phyloP scores from a whole-genome alignment of 116 monocot species.

The Zostera marina region DNA sequence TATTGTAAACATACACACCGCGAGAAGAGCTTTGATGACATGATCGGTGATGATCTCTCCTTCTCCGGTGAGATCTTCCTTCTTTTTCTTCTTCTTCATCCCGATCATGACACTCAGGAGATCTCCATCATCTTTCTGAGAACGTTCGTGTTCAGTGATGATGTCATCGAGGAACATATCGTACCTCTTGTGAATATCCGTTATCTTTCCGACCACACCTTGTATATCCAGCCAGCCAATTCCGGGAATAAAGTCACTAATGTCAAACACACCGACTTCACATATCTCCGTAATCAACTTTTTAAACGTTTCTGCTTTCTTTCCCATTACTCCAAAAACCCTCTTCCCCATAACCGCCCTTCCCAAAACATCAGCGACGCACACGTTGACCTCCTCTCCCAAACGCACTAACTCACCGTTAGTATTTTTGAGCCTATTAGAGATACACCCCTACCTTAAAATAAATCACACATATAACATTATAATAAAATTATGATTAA shows the following conservation, averaged over 20 bases:
- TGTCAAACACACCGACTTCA: slow-evolving; percentile 33
- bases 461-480: too few species aligned
- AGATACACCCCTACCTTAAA: too few species aligned
- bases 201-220: slow-evolving; percentile 33
- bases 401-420: slow-evolving; percentile 11
- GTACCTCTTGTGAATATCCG: slow-evolving; percentile 21
- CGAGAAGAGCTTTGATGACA: slow-evolving; percentile 37
- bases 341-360: slow-evolving; percentile 24
- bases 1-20: slow-evolving; percentile 13
- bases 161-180: slow-evolving; percentile 20
- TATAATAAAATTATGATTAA: too few species aligned
- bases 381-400: slow-evolving; percentile 25
- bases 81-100: slow-evolving; percentile 10
- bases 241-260: slow-evolving; percentile 45
- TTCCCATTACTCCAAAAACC: slow-evolving; percentile 21
- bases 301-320: slow-evolving; percentile 35
- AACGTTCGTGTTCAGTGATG: slow-evolving; percentile 12
- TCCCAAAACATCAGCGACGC: slow-evolving; percentile 21
- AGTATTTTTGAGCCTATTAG: slow-evolving; percentile 6
- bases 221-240: slow-evolving; percentile 35
- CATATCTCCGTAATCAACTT: slow-evolving; percentile 50
- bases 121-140: neutral
- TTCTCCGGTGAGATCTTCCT: slow-evolving; percentile 8
- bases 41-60: slow-evolving; percentile 7
- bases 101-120: slow-evolving; percentile 16